Base-by-base conservation (phyloP, 257 asterid species). In the Coffea canephora region DNA sequence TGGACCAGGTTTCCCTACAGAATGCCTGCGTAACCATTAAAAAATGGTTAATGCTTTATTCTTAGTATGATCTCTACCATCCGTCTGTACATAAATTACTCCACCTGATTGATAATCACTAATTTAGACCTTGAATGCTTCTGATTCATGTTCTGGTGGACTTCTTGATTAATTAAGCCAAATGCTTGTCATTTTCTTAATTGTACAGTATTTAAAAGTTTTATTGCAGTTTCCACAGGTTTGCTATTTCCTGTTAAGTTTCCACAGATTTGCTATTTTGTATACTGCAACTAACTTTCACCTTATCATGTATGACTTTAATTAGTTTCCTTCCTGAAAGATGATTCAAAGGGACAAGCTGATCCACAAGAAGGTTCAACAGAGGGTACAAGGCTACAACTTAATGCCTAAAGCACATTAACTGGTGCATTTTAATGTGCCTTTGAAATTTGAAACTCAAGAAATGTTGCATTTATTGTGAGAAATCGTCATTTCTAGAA, bases 1-100 rank as follows among this genome's bases (percentile, higher is more conserved):
- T 18, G 98, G 96, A 18, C 97, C 97, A 0, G 92, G 94, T 78
- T 91, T 90, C 43, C 96, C 98, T n/a, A 92, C 96, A 16, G 98
- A 89, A 89, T 95, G 99, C 90, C 99, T 93, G 83, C 76, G 10
- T 65, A 23, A 46, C n/a, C 77, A 76, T 48, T 55, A 8, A 62
- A 50, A 14, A 11, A 50, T 50, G 14, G 18, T 13, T 15, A 50
- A 50, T 50, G 57, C 13, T 13, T 50, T 13, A 1, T 50, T 54
- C 5, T 14, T 21, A 15, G 18, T 16, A 15, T 54, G 23, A 15
- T 54, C 15, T 54, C 61, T 54, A 54, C 61, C 3, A 54, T 54
- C 18, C 21, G 0, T 15, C 61, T 15, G 57, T 13, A 16, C 23
- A 1, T 54, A 54, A 14, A 16, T 54, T 54, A 1, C 18, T 54